phyloP scores from a whole-genome alignment of 345 rosid genomes.

The Dimocarpus longan region DNA sequence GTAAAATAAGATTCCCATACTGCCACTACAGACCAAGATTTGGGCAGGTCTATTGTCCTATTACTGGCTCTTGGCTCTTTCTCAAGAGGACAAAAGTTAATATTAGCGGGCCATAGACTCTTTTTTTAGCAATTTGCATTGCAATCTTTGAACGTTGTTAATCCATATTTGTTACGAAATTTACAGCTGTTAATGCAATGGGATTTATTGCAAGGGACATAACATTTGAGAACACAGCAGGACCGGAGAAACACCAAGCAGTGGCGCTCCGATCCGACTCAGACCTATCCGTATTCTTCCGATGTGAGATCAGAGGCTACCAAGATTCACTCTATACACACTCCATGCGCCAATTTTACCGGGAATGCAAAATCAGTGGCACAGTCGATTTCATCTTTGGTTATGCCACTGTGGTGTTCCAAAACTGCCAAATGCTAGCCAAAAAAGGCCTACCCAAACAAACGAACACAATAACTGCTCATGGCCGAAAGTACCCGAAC shows the following conservation, averaged over 20 bases:
- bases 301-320: conserved; percentile 67
- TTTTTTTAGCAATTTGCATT: background rate
- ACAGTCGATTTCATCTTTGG: conserved; percentile 92
- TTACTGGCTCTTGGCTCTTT: background rate
- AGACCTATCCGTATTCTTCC: conserved; percentile 64
- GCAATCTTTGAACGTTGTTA: background rate
- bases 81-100: background rate
- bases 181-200: conserved; percentile 83
- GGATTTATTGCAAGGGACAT: conserved; percentile 82
- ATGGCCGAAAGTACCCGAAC: conserved; percentile 69
- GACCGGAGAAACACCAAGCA: conserved; percentile 82
- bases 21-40: background rate
- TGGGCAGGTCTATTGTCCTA: background rate
- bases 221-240: conserved; percentile 85
- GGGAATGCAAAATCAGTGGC: conserved; percentile 80
- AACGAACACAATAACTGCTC: conserved; percentile 80
- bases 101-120: background rate
- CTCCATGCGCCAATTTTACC: conserved; percentile 85
- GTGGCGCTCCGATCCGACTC: conserved; percentile 82
- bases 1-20: background rate
- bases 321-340: conserved; percentile 90
- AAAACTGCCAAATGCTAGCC: conserved; percentile 65
- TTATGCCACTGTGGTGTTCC: conserved; percentile 69
- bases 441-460: conserved; percentile 68
- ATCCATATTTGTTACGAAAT: background rate